Conservation (phyloP, 768 basidiomycete species). For the Lentinula lateritia region DNA sequence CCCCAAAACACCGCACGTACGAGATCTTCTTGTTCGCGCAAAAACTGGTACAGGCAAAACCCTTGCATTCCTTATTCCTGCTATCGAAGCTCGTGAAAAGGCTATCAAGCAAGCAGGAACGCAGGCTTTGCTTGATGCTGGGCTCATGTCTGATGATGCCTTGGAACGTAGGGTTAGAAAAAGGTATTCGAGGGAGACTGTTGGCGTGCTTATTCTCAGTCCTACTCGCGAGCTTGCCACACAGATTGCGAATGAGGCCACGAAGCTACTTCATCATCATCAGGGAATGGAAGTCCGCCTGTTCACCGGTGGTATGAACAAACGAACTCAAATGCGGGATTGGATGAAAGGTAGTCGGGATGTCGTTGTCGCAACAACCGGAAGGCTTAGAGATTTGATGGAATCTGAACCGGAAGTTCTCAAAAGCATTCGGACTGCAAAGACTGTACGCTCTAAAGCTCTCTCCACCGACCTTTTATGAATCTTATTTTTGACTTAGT, state of each 20-base stretch:
- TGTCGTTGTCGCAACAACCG: slow-evolving; percentile 88
- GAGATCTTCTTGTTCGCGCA: slow-evolving; percentile 82
- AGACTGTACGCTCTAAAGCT: slow-evolving; percentile 40
- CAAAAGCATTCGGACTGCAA: slow-evolving; percentile 45
- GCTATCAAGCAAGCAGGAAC: slow-evolving; percentile 42
- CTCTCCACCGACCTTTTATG: slow-evolving; percentile 3
- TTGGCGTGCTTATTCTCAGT: slow-evolving; percentile 77
- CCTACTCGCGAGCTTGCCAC: slow-evolving; percentile 89
- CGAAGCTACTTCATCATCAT: slow-evolving; percentile 57
- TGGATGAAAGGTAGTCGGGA: slow-evolving; percentile 66
- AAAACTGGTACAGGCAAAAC: slow-evolving; percentile 91
- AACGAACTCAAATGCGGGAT: slow-evolving; percentile 57
- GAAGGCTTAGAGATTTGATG: slow-evolving; percentile 73
- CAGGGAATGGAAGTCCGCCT: slow-evolving; percentile 63
- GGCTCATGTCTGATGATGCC: slow-evolving; percentile 23
- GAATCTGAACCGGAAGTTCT: slow-evolving; percentile 50
- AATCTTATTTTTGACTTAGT: slow-evolving; percentile 30
- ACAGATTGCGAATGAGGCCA: slow-evolving; percentile 83
- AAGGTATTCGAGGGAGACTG: slow-evolving; percentile 38
- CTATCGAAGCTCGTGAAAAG: slow-evolving; percentile 70
- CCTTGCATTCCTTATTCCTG: slow-evolving; percentile 81
- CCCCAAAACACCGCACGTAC: slow-evolving; percentile 17
- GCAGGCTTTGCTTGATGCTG: slow-evolving; percentile 37
- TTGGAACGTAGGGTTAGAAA: slow-evolving; percentile 25
- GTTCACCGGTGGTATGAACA: slow-evolving; percentile 74